These are phyloP conservation scores for Boletales sp. DNA, from an alignment of 768 basidiomycete genomes.

Conservation along the genomic window DNA sequence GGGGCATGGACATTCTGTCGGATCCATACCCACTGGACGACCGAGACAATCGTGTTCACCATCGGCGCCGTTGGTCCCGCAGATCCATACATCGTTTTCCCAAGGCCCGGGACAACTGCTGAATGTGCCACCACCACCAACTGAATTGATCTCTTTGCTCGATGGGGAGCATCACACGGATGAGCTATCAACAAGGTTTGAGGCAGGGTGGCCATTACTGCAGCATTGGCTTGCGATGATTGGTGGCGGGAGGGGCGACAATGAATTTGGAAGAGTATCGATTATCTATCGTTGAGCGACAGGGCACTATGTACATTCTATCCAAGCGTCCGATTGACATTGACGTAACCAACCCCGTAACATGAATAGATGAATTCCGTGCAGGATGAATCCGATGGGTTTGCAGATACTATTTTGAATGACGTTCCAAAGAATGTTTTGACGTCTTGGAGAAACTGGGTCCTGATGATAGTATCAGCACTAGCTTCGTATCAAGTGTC, in stretches of 20 bases:
- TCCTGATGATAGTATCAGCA: conserved; percentile 42
- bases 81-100: conserved; percentile 24
- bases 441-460: conserved; percentile 87
- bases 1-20: conserved; percentile 21
- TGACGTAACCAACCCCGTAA: conserved; percentile 89
- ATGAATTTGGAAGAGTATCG: conserved; percentile 70
- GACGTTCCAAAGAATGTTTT: conserved; percentile 82
- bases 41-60: conserved; percentile 55
- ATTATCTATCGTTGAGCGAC: conserved; percentile 68
- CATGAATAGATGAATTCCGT: conserved; percentile 80
- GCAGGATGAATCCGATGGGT: conserved; percentile 47
- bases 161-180: conserved; percentile 93
- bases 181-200: conserved; percentile 80
- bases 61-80: conserved; percentile 46
- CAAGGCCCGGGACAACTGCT: conserved; percentile 23
- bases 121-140: conserved; percentile 37
- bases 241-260: conserved; percentile 60
- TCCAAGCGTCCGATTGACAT: conserved; percentile 76
- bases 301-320: conserved; percentile 28
- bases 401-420: conserved; percentile 80
- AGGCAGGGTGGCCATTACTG: conserved; percentile 79
- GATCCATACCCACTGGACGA: conserved; percentile 35
- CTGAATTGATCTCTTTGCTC: conserved; percentile 55
- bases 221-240: conserved; percentile 64
- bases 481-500: background rate